Percentiles rank a stretch among this genome's conserved stretches.
Conservation (phyloP, 23 red algal genomes). For the Gracilariopsis chorda region DNA sequence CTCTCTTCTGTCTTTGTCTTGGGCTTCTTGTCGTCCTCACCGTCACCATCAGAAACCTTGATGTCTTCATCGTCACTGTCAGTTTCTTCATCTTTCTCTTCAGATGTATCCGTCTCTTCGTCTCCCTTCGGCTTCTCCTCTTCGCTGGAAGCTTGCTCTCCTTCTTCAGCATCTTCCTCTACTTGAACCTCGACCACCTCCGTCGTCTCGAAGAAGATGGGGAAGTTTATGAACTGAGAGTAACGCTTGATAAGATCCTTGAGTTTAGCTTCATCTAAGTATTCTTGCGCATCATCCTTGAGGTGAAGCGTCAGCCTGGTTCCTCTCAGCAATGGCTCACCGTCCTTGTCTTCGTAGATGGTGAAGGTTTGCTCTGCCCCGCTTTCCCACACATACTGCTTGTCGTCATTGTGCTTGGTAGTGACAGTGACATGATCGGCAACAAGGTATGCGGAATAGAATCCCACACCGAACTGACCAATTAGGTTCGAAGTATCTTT, state of each 20-base stretch:
- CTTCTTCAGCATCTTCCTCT: slow-evolving; percentile 15
- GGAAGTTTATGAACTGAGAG: slow-evolving; percentile 90
- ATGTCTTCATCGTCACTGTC: slow-evolving; percentile 58
- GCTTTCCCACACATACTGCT: slow-evolving; percentile 82
- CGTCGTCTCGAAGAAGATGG: slow-evolving; percentile 78
- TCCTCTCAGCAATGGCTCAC: slow-evolving; percentile 45
- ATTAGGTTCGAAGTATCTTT: slow-evolving; percentile 75
- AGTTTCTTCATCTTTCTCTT: slow-evolving; percentile 9
- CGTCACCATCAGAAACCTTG: slow-evolving; percentile 69
- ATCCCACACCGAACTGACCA: slow-evolving; percentile 96
- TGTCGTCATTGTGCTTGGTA: slow-evolving; percentile 59
- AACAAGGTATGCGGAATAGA: slow-evolving; percentile 91
- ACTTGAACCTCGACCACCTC: slow-evolving; percentile 52
- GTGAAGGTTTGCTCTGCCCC: slow-evolving; percentile 67
- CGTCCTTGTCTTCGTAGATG: slow-evolving; percentile 52
- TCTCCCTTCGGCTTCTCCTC: slow-evolving; percentile 16
- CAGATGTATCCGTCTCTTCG: not conserved
- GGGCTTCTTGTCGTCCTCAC: slow-evolving; percentile 28
- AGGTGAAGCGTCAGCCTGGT: slow-evolving; percentile 76
- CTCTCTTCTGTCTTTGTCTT: slow-evolving; percentile 50
- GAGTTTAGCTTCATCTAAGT: slow-evolving; percentile 61
- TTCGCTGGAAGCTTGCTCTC: not conserved
- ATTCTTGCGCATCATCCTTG: slow-evolving; percentile 80
- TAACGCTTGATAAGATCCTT: slow-evolving; percentile 89
- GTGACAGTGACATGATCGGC: slow-evolving; percentile 79